A percentile compares a stretch with the other conserved stretches of the same genome.
Conservation (phyloP, 2,329 filamentous ascomycete species). For the Plenodomus tracheiphilus region DNA sequence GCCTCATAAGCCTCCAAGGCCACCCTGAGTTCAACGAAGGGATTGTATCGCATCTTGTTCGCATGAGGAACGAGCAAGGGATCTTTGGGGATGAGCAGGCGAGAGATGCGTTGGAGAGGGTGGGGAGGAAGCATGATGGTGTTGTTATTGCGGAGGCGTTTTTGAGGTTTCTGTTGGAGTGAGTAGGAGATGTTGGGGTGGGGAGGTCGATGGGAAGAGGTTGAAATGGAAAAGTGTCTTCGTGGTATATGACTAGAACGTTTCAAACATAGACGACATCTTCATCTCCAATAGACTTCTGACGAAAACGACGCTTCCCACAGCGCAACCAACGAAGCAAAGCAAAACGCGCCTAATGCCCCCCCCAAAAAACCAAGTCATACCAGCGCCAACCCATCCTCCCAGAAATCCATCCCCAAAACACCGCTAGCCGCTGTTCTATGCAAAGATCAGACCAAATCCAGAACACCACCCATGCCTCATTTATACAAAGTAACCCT, state of each 20-base stretch:
- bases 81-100: constrained; percentile 72
- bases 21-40: constrained; percentile 80
- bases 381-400: no score
- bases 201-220: not conserved
- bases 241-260: not conserved
- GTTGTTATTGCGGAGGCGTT: constrained; percentile 74
- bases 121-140: constrained; percentile 74
- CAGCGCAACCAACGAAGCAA: no score
- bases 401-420: no score
- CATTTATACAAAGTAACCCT: not conserved
- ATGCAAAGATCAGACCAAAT: no score
- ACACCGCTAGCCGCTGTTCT: no score
- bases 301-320: no score
- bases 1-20: constrained; percentile 77
- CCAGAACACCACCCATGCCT: not conserved
- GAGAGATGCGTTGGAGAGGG: constrained; percentile 68
- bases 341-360: no score
- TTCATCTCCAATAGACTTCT: no score
- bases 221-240: not conserved
- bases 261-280: no score
- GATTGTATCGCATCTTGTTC: constrained; percentile 71
- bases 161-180: constrained; percentile 74
- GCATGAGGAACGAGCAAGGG: constrained; percentile 65
- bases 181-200: constrained; percentile 32
- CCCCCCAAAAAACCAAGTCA: no score